These are phyloP conservation scores for Globisporangium rhizosaccharum DNA, from an alignment of 352 stramenopile species.

Conservation along the genomic window DNA sequence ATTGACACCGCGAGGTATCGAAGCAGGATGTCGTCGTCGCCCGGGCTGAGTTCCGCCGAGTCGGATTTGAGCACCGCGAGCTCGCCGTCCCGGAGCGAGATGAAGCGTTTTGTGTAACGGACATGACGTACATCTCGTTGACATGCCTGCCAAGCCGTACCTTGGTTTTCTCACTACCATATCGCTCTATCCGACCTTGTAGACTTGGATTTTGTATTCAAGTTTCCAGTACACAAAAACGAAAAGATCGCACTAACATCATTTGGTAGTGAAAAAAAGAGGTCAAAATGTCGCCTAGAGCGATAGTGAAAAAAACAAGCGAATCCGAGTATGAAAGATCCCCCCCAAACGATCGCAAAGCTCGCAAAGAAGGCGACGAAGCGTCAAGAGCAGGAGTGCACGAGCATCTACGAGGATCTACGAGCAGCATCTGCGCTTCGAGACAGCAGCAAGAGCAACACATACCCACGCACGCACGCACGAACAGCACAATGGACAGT, in stretches of 20 bases:
- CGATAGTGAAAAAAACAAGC: too few species aligned
- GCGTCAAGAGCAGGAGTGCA: constrained; percentile 12
- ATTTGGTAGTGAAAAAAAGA: too few species aligned
- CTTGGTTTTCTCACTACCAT: constrained; percentile 14
- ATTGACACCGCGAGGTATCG: too few species aligned
- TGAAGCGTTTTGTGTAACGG: constrained; percentile 97
- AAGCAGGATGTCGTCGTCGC: constrained; percentile 38
- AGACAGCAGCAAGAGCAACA: constrained; percentile 4
- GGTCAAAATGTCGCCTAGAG: too few species aligned
- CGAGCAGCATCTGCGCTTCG: neutral
- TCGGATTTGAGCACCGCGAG: constrained; percentile 93
- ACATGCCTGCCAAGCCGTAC: constrained; percentile 97
- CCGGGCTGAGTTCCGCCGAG: constrained; percentile 90
- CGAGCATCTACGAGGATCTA: neutral
- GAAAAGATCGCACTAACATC: too few species aligned
- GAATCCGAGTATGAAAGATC: too few species aligned
- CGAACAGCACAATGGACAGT: constrained; percentile 37
- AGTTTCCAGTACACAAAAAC: too few species aligned
- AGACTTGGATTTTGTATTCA: too few species aligned
- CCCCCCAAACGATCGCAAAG: too few species aligned
- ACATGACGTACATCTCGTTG: constrained; percentile 97
- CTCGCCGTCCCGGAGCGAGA: constrained; percentile 95
- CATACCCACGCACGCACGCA: constrained; percentile 1
- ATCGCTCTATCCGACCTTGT: too few species aligned
- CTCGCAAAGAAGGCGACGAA: constrained; percentile 1